phyloP scores from a whole-genome alignment of 345 rosid genomes.

The Erysimum cheiranthoides region DNA sequence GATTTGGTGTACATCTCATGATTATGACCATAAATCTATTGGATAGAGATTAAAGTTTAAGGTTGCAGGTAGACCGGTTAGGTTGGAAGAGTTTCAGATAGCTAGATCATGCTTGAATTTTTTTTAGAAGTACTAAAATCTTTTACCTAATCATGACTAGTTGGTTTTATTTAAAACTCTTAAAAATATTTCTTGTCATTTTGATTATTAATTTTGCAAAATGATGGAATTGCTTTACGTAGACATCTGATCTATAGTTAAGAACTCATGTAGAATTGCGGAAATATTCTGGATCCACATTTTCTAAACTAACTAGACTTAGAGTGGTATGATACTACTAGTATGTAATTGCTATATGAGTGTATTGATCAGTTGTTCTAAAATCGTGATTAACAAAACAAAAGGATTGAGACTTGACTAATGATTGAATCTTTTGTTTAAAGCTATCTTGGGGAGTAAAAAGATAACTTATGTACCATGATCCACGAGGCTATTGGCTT shows the following conservation, averaged over 20 bases:
- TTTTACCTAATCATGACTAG: background rate
- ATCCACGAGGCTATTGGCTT: conserved; percentile 21
- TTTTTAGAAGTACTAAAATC: too few species aligned
- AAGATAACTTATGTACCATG: conserved; percentile 24
- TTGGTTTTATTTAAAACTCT: background rate
- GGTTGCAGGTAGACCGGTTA: conserved; percentile 21
- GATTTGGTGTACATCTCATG: conserved; percentile 21
- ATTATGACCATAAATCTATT: conserved; percentile 16
- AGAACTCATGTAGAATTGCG: background rate
- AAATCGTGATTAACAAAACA: background rate
- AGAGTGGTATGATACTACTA: background rate
- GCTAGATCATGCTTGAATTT: background rate
- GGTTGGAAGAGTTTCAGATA: conserved; percentile 10
- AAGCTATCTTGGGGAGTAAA: conserved; percentile 13
- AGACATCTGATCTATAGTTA: background rate
- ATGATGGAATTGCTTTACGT: background rate
- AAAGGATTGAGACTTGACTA: background rate
- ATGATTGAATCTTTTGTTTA: conserved; percentile 13
- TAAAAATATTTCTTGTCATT: background rate
- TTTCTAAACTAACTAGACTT: background rate
- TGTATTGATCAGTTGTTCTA: background rate
- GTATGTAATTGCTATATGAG: background rate
- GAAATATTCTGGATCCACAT: background rate
- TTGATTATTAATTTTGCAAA: background rate
- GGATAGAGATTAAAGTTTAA: conserved; percentile 7